These are phyloP conservation scores for Fusarium drepaniforme DNA, from an alignment of 2,329 filamentous ascomycete species.

Conservation along the genomic window DNA sequence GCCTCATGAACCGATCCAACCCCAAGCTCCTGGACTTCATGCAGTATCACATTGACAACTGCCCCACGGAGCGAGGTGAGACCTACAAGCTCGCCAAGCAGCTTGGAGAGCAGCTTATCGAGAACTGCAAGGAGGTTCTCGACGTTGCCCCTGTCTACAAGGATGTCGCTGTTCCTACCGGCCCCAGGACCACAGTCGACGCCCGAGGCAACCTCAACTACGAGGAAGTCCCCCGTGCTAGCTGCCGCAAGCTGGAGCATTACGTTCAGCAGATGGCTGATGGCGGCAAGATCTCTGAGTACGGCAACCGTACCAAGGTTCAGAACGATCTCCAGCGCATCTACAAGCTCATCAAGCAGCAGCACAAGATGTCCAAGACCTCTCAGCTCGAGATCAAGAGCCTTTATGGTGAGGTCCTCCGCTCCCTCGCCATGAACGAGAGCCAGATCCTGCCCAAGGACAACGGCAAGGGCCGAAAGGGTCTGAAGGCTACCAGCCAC, in stretches of 20 bases:
- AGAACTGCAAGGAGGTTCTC: conserved; percentile 96
- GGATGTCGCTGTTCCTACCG: conserved; percentile 93
- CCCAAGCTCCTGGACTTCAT: conserved; percentile 97
- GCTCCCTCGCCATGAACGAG: conserved; percentile 97
- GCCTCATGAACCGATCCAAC: conserved; percentile 99
- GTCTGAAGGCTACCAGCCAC: conserved; percentile 64
- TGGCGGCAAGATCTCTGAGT: conserved; percentile 98
- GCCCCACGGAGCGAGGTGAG: conserved; percentile 94
- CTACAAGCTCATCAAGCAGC: conserved; percentile 98
- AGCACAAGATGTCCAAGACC: conserved; percentile 96
- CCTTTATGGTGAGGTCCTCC: conserved; percentile 93
- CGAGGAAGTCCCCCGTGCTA: conserved; percentile 85
- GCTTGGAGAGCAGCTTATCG: conserved; percentile 91
- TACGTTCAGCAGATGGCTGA: conserved; percentile 99
- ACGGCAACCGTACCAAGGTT: conserved; percentile 97
- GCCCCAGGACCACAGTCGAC: conserved; percentile 92
- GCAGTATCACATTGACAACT: conserved; percentile 99
- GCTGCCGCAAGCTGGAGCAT: conserved; percentile 96
- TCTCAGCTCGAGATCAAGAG: conserved; percentile 97
- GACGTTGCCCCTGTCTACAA: conserved; percentile 90
- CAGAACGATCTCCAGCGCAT: conserved; percentile 95
- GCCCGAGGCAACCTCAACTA: conserved; percentile 93
- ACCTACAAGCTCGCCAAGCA: conserved; percentile 98
- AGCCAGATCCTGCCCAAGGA: conserved; percentile 95
- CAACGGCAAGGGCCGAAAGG: conserved; percentile 75